Base-by-base conservation (phyloP, 202 grass and related monocot genomes). In the Alloteropsis angusta region DNA sequence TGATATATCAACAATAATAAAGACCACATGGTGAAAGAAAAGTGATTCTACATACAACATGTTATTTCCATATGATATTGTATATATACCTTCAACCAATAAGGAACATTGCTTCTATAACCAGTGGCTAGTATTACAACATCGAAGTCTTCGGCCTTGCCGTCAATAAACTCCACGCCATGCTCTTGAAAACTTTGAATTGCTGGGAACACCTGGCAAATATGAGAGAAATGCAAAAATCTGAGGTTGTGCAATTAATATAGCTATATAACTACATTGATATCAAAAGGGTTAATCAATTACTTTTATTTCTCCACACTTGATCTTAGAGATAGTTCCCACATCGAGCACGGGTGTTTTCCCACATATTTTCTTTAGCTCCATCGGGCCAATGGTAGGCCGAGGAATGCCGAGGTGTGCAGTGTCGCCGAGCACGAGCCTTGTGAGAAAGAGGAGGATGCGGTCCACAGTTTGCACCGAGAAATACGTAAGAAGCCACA, bases 281-380 rank as follows among this genome's bases (percentile, higher is more conserved):
- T 39, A 41, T 1, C 1, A 70, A 70, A 63, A 22, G 36, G 3
- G 0, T 7, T 6, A 38, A n/a, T 66, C 22, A 43, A 23, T 46
- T 58, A 98, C 95, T 82, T 87, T 74, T 16, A 98, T 87, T 52
- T 90, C 64, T 52, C 92, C 92, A 2, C 92, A 90, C 63, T 89
- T 94, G 44, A 98, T 98, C 71, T 83, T 92, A 3, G 78, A 44
- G 25, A 98, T 69, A 2, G 95, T 87, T 17, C 95, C 95, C 0
- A 95, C 95, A 49, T 98, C 95, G 5, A 98, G 89, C 11, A 98
- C 95, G 0, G 95, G 95, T 0, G 92, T 95, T 72, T 98, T 98
- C 48, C 95, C 95, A 0, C 45, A 89, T 2, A 89, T 42, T 10
- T 46, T 34, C 57, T 97, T 97, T 6, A 90, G 78, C 67, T 92